phyloP scores from a whole-genome alignment of 2,329 filamentous ascomycete genomes.

The Penicillium sp. region DNA sequence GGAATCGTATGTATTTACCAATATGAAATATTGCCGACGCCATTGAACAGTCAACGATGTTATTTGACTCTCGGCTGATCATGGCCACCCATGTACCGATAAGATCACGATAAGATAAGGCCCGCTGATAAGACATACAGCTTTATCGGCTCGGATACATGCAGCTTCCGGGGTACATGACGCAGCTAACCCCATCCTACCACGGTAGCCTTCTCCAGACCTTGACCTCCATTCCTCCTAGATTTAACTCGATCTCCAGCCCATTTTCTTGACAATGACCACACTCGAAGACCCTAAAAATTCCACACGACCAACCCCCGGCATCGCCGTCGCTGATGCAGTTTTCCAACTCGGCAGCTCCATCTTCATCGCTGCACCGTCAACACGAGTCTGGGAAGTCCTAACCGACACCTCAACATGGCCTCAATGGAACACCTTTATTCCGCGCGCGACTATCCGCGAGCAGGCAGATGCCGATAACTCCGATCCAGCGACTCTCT shows the following conservation, averaged over 20 bases:
- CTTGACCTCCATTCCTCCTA: background rate
- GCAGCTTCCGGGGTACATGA: background rate
- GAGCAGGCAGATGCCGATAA: conserved; percentile 35
- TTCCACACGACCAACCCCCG: conserved; percentile 31
- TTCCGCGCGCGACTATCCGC: conserved; percentile 48
- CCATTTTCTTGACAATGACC: conserved; percentile 5
- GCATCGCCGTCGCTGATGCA: conserved; percentile 33
- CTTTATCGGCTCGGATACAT: conserved; percentile 2
- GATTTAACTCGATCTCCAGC: background rate
- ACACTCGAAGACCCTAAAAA: conserved; percentile 21
- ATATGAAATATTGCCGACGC: too few relatives aligned
- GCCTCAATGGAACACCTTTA: conserved; percentile 51
- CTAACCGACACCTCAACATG: conserved; percentile 49
- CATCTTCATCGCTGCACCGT: conserved; percentile 43
- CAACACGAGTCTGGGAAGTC: conserved; percentile 46
- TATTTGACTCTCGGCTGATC: too few relatives aligned
- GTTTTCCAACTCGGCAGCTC: conserved; percentile 36
- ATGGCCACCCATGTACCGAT: background rate
- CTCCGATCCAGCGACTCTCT: conserved; percentile 19
- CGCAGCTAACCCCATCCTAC: background rate
- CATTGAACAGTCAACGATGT: too few relatives aligned
- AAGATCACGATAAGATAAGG: background rate
- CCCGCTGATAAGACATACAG: background rate
- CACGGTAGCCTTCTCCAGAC: background rate
- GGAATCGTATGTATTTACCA: background rate